Evolutionary conservation across 1,284 basidiomycete genomes (phyloP), one percentile per base, ranked within the genome.

Genomic region (Austroboletus olivaceoglutinosus): DNA sequence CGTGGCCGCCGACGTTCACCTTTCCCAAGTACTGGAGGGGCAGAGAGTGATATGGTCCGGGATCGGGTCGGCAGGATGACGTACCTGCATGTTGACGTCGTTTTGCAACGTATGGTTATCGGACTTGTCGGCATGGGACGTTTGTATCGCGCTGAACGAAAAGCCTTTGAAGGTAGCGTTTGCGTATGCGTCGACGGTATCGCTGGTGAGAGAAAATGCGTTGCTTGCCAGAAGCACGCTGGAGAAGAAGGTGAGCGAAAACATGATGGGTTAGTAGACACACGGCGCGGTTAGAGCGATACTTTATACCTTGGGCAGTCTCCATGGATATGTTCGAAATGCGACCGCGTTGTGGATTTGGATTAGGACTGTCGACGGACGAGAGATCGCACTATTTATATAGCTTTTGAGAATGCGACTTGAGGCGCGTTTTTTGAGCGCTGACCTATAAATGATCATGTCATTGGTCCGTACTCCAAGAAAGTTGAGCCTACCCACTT

Each of bases 201-300:
- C 30, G 18, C 3, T 36, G 16, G 47, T 55, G 44, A 60, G 62
- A 48, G 49, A 18, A 50, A 54, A 54, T 23, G 64, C 62, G 53
- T 51, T 48, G 65, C 67, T 68, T 68, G 53, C 63, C 63, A 67
- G 63, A 69, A 65, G 65, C 63, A 58, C 51, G 47, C 57, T 43
- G 19, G 47, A 58, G 19, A 16, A 7, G 22, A 56, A 39, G 19
- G 40, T 21, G 21, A 31, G 15, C 0, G 36, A 47, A 46, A 48
- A 36, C 64, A 63, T 64, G 44, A 19, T 16, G 1, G 25, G 29
- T 43, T 18, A 38, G 36, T 39, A 19, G 29, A 33, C n/a, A 21
- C 21, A 37, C 10, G 13, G 12, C 8, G 3, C 15, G 27, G 5
- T n/a, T 16, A 8, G 12, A 3, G 21, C 22, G 6, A n/a, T 21